Conservation (phyloP, 352 stramenopile species). For the Blastocystis sp. region DNA sequence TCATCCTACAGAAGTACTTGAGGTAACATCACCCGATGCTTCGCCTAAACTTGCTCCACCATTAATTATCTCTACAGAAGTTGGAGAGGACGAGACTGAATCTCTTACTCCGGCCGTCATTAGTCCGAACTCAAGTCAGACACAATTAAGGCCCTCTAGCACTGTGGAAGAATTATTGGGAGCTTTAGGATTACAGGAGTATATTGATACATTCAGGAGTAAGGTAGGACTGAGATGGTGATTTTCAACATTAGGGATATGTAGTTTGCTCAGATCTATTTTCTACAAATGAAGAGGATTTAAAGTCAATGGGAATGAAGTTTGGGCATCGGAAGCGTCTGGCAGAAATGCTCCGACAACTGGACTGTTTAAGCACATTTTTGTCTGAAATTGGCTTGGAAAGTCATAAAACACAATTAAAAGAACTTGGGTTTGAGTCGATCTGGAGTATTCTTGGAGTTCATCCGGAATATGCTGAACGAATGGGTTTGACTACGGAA, state of each 20-base stretch:
- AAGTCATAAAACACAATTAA: neutral
- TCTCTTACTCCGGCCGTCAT: no score
- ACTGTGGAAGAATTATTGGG: conserved; percentile 26
- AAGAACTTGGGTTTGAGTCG: conserved; percentile 35
- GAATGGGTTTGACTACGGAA: conserved; percentile 31
- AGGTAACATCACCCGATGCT: neutral
- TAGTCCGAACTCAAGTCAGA: neutral
- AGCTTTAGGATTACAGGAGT: conserved; percentile 1
- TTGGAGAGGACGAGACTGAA: no score
- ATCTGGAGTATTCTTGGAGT: conserved; percentile 55
- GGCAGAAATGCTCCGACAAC: neutral
- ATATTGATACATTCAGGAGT: neutral
- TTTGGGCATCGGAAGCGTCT: conserved; percentile 57
- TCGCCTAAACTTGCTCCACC: neutral
- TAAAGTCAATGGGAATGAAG: conserved; percentile 48
- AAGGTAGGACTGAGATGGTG: neutral
- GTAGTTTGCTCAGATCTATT: conserved; percentile 22
- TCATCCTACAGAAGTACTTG: neutral
- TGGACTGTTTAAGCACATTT: conserved; percentile 33
- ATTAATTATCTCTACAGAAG: no score
- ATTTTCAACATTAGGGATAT: conserved; percentile 15
- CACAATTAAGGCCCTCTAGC: neutral
- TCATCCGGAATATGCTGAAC: conserved; percentile 26
- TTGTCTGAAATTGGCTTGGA: neutral
- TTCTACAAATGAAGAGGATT: conserved; percentile 25